Conservation (phyloP, 2,329 filamentous ascomycete genomes). For the Gyromitra esculenta region DNA sequence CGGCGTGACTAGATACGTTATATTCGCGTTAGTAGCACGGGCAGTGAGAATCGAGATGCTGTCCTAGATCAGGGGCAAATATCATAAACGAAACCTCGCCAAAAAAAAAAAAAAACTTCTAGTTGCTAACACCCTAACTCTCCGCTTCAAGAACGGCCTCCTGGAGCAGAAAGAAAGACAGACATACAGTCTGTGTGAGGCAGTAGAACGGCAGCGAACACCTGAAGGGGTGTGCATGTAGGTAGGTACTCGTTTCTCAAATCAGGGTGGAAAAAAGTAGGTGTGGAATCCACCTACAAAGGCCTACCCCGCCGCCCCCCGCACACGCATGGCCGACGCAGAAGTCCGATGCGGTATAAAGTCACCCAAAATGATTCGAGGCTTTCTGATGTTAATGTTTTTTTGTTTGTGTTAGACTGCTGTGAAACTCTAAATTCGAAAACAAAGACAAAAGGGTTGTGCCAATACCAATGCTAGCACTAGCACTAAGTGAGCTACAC, state of each 20-base stretch:
- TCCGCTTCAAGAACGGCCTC: conserved; percentile 31
- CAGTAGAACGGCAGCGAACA: conserved; percentile 17
- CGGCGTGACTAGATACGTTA: conserved; percentile 26
- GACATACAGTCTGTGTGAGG: conserved; percentile 33
- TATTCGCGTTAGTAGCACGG: conserved; percentile 42
- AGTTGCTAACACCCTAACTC: conserved; percentile 35
- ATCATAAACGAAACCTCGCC: conserved; percentile 19
- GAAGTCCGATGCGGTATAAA: conserved; percentile 41
- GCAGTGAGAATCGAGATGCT: conserved; percentile 41
- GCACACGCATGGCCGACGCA: conserved; percentile 28
- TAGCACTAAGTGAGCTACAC: conserved; percentile 3
- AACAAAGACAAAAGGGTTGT: conserved; percentile 25
- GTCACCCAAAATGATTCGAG: conserved; percentile 11
- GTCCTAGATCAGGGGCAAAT: conserved; percentile 37
- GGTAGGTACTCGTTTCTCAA: conserved; percentile 36
- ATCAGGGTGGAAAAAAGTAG: conserved; percentile 23
- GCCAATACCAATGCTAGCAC: neutral
- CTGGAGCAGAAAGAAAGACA: conserved; percentile 17
- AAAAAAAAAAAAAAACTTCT: conserved; percentile 28
- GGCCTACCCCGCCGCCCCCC: neutral
- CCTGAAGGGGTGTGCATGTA: conserved; percentile 22
- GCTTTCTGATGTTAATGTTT: conserved; percentile 19
- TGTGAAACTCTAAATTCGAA: conserved; percentile 46
- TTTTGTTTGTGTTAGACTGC: conserved; percentile 29
- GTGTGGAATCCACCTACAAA: conserved; percentile 9